Evolutionary conservation across 176 grass and related monocot genomes (phyloP).

Genomic region (Alopecurus myosuroides): DNA sequence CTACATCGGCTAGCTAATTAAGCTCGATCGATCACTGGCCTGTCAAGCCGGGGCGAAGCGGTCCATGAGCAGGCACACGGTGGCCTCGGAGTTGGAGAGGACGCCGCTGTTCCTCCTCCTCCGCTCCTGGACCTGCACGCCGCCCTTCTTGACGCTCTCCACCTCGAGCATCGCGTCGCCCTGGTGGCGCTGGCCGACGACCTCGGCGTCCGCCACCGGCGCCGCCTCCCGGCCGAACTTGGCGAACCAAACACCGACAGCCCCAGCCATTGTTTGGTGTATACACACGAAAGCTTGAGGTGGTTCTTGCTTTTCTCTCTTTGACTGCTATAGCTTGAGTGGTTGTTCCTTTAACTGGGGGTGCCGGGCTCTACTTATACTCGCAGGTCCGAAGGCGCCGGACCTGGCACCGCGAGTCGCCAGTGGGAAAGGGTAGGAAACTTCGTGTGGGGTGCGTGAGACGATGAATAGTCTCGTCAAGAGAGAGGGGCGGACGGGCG

Average conservation of each 20-base stretch:
- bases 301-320: neutral
- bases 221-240: conserved; percentile 21
- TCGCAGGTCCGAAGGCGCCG: neutral
- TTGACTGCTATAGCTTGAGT: neutral
- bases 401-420: neutral
- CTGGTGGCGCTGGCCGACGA: neutral
- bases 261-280: conserved; percentile 9
- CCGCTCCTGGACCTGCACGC: neutral
- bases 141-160: neutral
- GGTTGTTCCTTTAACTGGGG: neutral
- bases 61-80: conserved; percentile 55
- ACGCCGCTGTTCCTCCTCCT: neutral
- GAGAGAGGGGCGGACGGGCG: neutral
- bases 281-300: neutral
- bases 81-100: conserved; percentile 46
- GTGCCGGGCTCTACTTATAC: conserved; percentile 31
- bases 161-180: neutral
- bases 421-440: conserved; percentile 14
- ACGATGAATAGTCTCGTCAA: neutral
- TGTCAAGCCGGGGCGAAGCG: conserved; percentile 44
- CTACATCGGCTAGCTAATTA: neutral
- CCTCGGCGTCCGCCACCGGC: neutral
- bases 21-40: neutral
- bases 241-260: conserved; percentile 42
- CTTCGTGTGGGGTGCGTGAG: neutral